Base-by-base conservation (phyloP, 768 basidiomycete species). In the Rhizopogon rudus region DNA sequence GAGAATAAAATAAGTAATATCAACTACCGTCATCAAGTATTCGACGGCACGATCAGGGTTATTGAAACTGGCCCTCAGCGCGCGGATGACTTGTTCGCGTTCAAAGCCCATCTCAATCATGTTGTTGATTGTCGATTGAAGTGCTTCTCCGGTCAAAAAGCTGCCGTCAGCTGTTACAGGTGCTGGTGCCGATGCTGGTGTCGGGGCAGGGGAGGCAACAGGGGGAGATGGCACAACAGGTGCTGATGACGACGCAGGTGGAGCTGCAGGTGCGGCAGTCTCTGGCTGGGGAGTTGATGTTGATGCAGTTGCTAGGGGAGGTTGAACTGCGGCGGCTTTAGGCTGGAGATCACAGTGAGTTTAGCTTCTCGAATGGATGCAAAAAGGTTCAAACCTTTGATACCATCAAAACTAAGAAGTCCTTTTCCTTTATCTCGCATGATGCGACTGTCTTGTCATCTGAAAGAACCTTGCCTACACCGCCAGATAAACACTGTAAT, bases 351-450 rank as follows among this genome's bases (percentile, higher is more conserved):
- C 31, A 52, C 52, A 33, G 5, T 13, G 31, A 12, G 50, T 35
- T 53, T 44, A 62, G 25, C 8, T 61, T 53, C 35, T 13, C 22
- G 39, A 10, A 51, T 13, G 40, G 41, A 20, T 40, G 37, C 22
- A 31, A 52, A 52, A n/a, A 17, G 35, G 20, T 40, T 43, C 75
- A 50, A 59, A 95, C 95, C 84, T 97, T 98, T 50, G 93, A 83
- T 35, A 98, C 91, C 96, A 98, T 99, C 42, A 99, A 83, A n/a
- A 99, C 97, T 57, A 98, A 75, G 75, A 99, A 99, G 71, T 97
- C 96, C 76, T 97, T 98, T 73, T 98, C 96, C 75, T 97, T 95
- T 78, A 98, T 91, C 52, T 88, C 84, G 65, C 88, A 90, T 44
- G 89, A 87, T 63, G 81, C 89, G 37, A 99, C 81, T 2, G 88